Evolutionary conservation across 75 land plant genomes (phyloP), one percentile per base, ranked within the genome.

Genomic region (Ceratopteris richardii): DNA sequence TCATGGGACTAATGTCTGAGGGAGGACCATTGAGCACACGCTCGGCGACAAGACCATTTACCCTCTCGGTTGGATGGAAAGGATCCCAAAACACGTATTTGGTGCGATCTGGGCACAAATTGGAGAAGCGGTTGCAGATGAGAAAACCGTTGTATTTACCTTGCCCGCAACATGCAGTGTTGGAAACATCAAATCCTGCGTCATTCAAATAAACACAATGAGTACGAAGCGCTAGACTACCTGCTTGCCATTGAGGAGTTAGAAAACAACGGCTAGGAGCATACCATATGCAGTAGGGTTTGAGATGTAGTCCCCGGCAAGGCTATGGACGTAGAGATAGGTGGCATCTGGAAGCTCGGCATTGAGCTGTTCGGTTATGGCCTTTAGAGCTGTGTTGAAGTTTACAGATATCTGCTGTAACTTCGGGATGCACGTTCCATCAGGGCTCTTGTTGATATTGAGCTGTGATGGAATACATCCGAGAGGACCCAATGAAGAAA

Each of bases 381-480:
- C 27, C 71, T 67, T 77, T 13, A 80, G 48, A 17, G 79, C 79
- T 42, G 74, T 51, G 57, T 82, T 90, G 74, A 90, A 90, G 29
- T 75, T 77, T 4, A 55, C 0, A 7, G 82, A 64, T 23, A 78
- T 69, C 3, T 61, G 40, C 44, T 91, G 78, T 20, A 91, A 76
- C 23, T 66, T 48, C 17, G 74, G 69, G 6, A 76, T 74, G 76
- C 91, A 91, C 0, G 31, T 50, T 9, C 91, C 74, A 19, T 28
- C 19, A 1, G 26, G 10, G 41, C 68, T 68, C 57, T 70, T 77
- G 0, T 85, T 81, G 27, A 56, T 40, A 7, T 66, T 48, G 36
- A 91, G 73, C 12, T 79, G 72, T 68, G 76, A 83, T 2, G 97
- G 97, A 44, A 81, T 79, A 66, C 98, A 94, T 0, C 86, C 96